These are phyloP conservation scores for Boletus fagicola DNA, from an alignment of 768 basidiomycete genomes.

Conservation along the genomic window DNA sequence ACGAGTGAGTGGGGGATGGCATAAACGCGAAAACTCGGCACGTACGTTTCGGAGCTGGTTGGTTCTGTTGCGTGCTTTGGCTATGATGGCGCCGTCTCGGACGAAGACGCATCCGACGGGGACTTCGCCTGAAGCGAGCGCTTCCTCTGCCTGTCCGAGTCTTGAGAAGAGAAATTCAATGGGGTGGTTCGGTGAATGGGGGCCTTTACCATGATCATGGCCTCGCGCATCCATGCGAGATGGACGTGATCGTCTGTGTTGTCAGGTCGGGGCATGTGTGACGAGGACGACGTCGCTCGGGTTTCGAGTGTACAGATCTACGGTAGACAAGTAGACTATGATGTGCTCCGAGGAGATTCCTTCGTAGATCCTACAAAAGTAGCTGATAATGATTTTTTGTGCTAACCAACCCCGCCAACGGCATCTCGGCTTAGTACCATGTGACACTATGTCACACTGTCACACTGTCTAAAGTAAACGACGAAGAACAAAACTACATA, in stretches of 20 bases:
- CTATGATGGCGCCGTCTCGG: constrained; percentile 70
- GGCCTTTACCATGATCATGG: constrained; percentile 70
- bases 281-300: neutral
- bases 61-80: constrained; percentile 87
- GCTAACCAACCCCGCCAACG: too few relatives aligned
- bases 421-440: too few relatives aligned
- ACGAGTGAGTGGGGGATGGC: neutral
- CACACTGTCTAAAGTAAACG: too few relatives aligned
- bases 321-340: too few relatives aligned
- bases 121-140: constrained; percentile 80
- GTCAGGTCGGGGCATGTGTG: constrained; percentile 3
- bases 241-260: constrained; percentile 28
- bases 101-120: constrained; percentile 98
- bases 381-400: too few relatives aligned
- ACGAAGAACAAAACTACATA: too few relatives aligned
- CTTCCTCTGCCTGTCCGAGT: constrained; percentile 73
- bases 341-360: too few relatives aligned
- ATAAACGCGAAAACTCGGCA: neutral
- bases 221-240: constrained; percentile 76
- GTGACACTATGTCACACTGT: too few relatives aligned
- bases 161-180: constrained; percentile 4
- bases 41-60: constrained; percentile 90
- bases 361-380: too few relatives aligned
- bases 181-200: neutral
- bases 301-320: neutral